Conservation (phyloP, 768 basidiomycete genomes). For the Chalciporus sphaerocephalus region DNA sequence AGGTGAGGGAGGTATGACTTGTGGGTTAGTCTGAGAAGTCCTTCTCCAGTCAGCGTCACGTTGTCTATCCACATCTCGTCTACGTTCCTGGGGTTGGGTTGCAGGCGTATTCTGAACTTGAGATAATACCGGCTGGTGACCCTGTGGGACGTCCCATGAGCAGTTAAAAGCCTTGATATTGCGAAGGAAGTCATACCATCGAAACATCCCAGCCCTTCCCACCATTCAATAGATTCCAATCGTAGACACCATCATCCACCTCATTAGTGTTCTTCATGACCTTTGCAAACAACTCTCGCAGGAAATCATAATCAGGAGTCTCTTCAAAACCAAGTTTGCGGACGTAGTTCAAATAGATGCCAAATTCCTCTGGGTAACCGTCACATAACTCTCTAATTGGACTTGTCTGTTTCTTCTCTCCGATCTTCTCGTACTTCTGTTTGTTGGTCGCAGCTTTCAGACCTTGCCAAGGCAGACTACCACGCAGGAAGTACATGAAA, state of each 20-base stretch:
- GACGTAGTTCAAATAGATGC: slow-evolving; percentile 98
- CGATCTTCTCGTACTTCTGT: slow-evolving; percentile 99
- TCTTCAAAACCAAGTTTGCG: slow-evolving; percentile 99
- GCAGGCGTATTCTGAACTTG: slow-evolving; percentile 57
- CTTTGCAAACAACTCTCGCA: slow-evolving; percentile 91
- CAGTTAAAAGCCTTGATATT: slow-evolving; percentile 1
- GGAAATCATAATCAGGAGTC: slow-evolving; percentile 97
- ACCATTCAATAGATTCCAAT: slow-evolving; percentile 93
- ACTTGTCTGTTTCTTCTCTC: slow-evolving; percentile 99
- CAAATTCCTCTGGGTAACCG: slow-evolving; percentile 98
- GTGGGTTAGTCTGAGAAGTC: slow-evolving; percentile 50
- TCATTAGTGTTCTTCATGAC: slow-evolving; percentile 90
- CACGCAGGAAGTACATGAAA: slow-evolving; percentile 98
- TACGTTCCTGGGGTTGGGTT: slow-evolving; percentile 51
- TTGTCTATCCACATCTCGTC: slow-evolving; percentile 48
- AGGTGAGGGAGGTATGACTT: slow-evolving; percentile 67
- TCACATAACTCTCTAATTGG: slow-evolving; percentile 96
- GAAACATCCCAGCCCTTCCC: slow-evolving; percentile 94
- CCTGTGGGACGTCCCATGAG: slow-evolving; percentile 32
- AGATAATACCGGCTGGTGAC: slow-evolving; percentile 60
- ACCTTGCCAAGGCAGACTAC: slow-evolving; percentile 98
- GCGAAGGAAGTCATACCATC: slow-evolving; percentile 46
- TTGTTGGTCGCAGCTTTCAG: slow-evolving; percentile 99
- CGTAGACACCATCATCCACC: slow-evolving; percentile 88
- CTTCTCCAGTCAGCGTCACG: slow-evolving; percentile 64